phyloP scores from a whole-genome alignment of 768 basidiomycete species.

The Pleurotus tuber-regium region DNA sequence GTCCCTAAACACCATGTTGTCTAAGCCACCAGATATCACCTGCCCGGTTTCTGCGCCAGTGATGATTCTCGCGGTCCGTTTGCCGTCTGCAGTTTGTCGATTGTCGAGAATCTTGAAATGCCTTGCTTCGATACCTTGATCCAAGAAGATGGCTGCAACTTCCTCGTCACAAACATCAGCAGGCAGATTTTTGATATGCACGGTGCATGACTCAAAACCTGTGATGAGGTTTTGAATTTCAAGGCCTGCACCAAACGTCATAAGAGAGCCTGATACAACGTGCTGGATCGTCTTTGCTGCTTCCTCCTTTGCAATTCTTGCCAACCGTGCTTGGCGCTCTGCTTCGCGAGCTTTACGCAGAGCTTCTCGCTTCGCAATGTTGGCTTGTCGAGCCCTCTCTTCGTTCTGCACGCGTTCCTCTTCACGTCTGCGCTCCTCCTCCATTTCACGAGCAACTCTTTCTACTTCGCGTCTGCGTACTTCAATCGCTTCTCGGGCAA shows the following conservation, averaged over 20 bases:
- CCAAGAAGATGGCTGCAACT: conserved; percentile 38
- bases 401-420: background rate
- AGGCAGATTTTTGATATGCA: conserved; percentile 47
- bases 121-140: conserved; percentile 37
- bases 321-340: conserved; percentile 16
- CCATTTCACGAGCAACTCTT: background rate
- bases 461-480: background rate
- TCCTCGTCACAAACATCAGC: conserved; percentile 34
- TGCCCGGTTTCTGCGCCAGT: conserved; percentile 39
- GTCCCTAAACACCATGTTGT: conserved; percentile 47
- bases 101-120: conserved; percentile 32
- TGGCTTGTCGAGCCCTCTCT: conserved; percentile 6
- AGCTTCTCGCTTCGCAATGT: conserved; percentile 18
- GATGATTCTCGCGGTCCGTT: conserved; percentile 38
- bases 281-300: conserved; percentile 40
- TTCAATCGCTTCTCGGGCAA: no score
- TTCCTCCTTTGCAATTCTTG: conserved; percentile 29
- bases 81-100: conserved; percentile 22
- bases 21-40: conserved; percentile 39
- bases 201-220: conserved; percentile 50
- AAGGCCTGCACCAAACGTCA: conserved; percentile 49
- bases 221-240: conserved; percentile 41
- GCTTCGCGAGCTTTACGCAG: conserved; percentile 18
- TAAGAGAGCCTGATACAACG: conserved; percentile 46
- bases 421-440: background rate